phyloP scores from a whole-genome alignment of 2,329 filamentous ascomycete species.

The Dothideomycetes sp. region DNA sequence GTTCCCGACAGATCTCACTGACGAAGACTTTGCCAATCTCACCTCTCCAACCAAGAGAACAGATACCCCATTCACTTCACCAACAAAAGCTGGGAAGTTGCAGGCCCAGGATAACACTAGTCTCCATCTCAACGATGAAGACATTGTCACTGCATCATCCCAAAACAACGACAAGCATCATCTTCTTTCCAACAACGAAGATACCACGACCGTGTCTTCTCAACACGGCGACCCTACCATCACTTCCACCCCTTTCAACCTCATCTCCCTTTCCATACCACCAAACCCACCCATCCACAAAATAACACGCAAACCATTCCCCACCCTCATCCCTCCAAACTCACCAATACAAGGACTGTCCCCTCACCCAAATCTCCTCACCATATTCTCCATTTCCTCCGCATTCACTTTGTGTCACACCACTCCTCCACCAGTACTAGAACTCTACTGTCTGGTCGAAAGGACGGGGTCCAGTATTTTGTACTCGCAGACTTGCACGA shows the following conservation, averaged over 20 bases:
- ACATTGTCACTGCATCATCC: not conserved
- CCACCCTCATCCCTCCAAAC: slow-evolving; percentile 39
- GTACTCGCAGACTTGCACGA: slow-evolving; percentile 56
- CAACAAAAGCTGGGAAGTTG: not conserved
- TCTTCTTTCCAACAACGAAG: slow-evolving; percentile 9
- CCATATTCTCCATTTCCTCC: slow-evolving; percentile 57
- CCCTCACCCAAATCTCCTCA: slow-evolving; percentile 40
- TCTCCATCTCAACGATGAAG: slow-evolving; percentile 5
- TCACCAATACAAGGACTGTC: slow-evolving; percentile 47
- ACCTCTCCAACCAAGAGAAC: slow-evolving; percentile 3
- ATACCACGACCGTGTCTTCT: not conserved
- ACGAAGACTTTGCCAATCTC: too few relatives aligned
- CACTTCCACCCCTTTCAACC: not conserved
- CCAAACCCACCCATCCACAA: too few relatives aligned
- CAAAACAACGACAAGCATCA: not conserved
- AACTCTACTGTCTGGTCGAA: slow-evolving; percentile 57
- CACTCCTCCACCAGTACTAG: slow-evolving; percentile 42
- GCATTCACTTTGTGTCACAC: slow-evolving; percentile 43
- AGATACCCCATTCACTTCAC: not conserved
- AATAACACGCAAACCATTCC: slow-evolving; percentile 47
- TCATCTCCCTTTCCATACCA: not conserved
- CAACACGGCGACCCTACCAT: not conserved
- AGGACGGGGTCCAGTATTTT: slow-evolving; percentile 51
- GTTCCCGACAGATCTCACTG: not conserved
- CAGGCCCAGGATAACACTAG: not conserved